A percentile compares a stretch with the other conserved stretches of the same genome.
Conservation (phyloP, 768 basidiomycete genomes). For the Suillus subaureus region DNA sequence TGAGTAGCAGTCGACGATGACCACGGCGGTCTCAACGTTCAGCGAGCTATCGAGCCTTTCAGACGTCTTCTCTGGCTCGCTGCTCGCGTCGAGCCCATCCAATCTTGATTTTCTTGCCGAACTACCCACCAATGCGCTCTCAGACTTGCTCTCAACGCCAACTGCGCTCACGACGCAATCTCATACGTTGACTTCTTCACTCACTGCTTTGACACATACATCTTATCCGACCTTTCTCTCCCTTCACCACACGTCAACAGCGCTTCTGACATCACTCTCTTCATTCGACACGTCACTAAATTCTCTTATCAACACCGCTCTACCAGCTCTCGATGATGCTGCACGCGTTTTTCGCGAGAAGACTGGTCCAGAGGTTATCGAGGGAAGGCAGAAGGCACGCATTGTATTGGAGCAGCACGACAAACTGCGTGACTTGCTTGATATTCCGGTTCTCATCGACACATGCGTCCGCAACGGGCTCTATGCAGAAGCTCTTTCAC, state of each 20-base stretch:
- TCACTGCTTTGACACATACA: conserved; percentile 87
- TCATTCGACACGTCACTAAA: conserved; percentile 77
- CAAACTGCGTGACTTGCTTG: conserved; percentile 88
- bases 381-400: conserved; percentile 72
- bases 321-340: conserved; percentile 78
- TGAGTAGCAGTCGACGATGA: conserved; percentile 20
- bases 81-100: conserved; percentile 9
- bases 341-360: conserved; percentile 71
- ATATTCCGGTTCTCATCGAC: conserved; percentile 88
- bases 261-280: conserved; percentile 70
- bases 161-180: conserved; percentile 78
- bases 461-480: conserved; percentile 92
- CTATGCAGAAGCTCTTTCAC: conserved; percentile 88
- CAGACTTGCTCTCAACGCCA: conserved; percentile 74
- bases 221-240: conserved; percentile 92
- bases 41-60: conserved; percentile 26
- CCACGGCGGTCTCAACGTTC: conserved; percentile 7
- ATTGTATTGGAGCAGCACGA: conserved; percentile 94
- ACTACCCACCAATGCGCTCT: conserved; percentile 66
- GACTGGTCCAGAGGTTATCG: conserved; percentile 69
- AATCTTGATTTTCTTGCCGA: conserved; percentile 59
- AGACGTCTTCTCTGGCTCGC: conserved; percentile 28
- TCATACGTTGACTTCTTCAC: conserved; percentile 83
- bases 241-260: conserved; percentile 78
- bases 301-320: conserved; percentile 60